These are phyloP conservation scores for Monosporozyma siamensis DNA, from an alignment of 805 yeast genomes.

Conservation along the genomic window DNA sequence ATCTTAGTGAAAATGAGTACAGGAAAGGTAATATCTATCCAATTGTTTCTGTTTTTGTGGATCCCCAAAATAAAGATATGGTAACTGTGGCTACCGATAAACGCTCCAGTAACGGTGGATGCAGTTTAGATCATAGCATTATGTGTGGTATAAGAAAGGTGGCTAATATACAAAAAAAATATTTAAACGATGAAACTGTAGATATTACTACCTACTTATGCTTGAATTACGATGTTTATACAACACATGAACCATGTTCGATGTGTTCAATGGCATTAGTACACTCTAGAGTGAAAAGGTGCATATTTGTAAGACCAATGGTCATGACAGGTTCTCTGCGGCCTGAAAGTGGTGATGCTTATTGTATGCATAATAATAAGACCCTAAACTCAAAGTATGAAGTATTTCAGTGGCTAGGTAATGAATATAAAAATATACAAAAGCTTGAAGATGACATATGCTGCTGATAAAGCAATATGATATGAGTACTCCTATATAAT, in stretches of 20 bases:
- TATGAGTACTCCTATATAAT: not conserved
- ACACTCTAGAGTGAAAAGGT: conserved; percentile 72
- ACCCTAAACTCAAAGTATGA: conserved; percentile 83
- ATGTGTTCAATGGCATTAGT: conserved; percentile 96
- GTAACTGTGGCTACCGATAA: conserved; percentile 32
- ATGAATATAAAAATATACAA: conserved; percentile 18
- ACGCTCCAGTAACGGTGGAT: conserved; percentile 25
- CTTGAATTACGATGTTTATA: conserved; percentile 64
- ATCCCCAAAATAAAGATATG: conserved; percentile 38
- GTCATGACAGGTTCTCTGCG: conserved; percentile 46
- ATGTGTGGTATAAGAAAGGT: conserved; percentile 62
- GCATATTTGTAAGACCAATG: conserved; percentile 50
- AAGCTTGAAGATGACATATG: conserved; percentile 21
- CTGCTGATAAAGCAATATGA: conserved; percentile 9
- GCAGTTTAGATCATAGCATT: conserved; percentile 64
- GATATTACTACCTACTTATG: conserved; percentile 49
- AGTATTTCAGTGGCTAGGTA: conserved; percentile 61
- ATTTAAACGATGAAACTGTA: conserved; percentile 11
- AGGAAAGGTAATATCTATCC: conserved; percentile 30
- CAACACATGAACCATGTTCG: conserved; percentile 92
- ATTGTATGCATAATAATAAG: conserved; percentile 65
- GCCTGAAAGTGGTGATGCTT: conserved; percentile 51
- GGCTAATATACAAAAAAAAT: conserved; percentile 41
- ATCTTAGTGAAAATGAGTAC: conserved; percentile 15
- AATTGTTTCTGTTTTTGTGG: conserved; percentile 53